Percentiles rank a stretch among this genome's conserved stretches.
phyloP scores from a whole-genome alignment of 1,284 basidiomycete species.

The Phlebopus sp. region DNA sequence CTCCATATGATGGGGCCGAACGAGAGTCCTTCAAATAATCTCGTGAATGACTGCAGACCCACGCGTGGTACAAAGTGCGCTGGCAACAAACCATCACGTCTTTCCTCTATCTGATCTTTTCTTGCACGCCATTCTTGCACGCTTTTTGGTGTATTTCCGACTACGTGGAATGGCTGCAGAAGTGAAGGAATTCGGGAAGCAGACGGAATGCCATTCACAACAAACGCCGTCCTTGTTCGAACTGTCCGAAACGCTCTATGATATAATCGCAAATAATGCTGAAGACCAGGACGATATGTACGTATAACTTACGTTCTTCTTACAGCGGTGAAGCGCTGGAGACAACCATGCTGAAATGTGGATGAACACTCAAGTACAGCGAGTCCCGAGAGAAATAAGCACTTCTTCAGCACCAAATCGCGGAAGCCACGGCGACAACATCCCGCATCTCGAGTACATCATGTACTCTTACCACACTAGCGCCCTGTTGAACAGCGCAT shows the following conservation, averaged over 20 bases:
- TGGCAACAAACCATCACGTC: constrained; percentile 70
- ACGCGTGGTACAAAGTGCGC: constrained; percentile 52
- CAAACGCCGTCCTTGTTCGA: constrained; percentile 9
- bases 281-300: too few relatives aligned
- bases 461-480: constrained; percentile 81
- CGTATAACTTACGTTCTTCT: too few relatives aligned
- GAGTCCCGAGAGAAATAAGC: too few relatives aligned
- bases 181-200: constrained; percentile 10
- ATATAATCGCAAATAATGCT: constrained; percentile 1
- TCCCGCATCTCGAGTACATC: constrained; percentile 69
- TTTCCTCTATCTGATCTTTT: constrained; percentile 86
- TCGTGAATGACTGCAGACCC: background rate
- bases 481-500: constrained; percentile 75
- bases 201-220: constrained; percentile 8
- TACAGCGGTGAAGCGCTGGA: too few relatives aligned
- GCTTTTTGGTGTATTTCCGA: constrained; percentile 8
- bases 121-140: too few relatives aligned
- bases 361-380: background rate
- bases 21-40: constrained; percentile 54
- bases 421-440: constrained; percentile 45
- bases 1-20: too few relatives aligned
- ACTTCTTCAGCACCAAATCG: constrained; percentile 35
- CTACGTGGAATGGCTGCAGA: constrained; percentile 12
- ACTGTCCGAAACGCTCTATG: constrained; percentile 12
- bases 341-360: background rate